Evolutionary conservation across 768 basidiomycete species (phyloP).

Genomic region (Dictyophora rubrovolvata): DNA sequence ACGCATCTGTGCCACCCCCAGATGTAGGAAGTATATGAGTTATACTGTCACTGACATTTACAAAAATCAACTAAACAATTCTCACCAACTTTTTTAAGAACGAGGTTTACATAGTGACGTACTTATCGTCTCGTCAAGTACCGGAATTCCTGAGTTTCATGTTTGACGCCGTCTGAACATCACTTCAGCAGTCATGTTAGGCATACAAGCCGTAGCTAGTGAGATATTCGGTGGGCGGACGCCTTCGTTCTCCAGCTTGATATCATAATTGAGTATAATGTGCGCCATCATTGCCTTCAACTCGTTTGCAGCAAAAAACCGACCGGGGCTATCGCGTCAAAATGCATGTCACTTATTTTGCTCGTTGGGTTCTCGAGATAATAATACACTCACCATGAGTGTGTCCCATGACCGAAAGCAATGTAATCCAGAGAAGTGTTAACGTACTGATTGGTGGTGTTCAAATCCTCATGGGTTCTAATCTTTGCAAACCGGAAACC

Average conservation of each 20-base stretch:
- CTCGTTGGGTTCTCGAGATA: too few species aligned
- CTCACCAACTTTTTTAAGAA: neutral
- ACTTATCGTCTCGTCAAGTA: neutral
- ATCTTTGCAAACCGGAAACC: constrained; percentile 7
- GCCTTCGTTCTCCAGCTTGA: constrained; percentile 26
- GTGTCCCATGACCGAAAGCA: constrained; percentile 14
- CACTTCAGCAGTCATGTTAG: constrained; percentile 21
- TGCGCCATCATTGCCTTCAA: constrained; percentile 36
- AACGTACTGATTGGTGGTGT: constrained; percentile 15
- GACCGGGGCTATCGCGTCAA: constrained; percentile 30
- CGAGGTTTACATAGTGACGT: neutral
- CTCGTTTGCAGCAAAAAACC: constrained; percentile 37
- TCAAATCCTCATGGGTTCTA: neutral
- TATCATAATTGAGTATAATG: constrained; percentile 30
- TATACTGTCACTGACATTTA: too few species aligned
- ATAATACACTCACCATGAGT: constrained; percentile 17
- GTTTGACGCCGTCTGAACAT: neutral
- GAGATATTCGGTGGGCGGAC: constrained; percentile 23
- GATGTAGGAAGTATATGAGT: too few species aligned
- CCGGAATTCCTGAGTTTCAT: neutral
- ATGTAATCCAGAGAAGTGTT: constrained; percentile 23
- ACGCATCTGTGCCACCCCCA: too few species aligned
- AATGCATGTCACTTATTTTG: neutral
- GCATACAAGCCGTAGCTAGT: constrained; percentile 14
- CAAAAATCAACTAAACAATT: too few species aligned